Evolutionary conservation across 2,329 filamentous ascomycete genomes (phyloP), one percentile per base, ranked within the genome.

Genomic region (Blastomyces silverae): DNA sequence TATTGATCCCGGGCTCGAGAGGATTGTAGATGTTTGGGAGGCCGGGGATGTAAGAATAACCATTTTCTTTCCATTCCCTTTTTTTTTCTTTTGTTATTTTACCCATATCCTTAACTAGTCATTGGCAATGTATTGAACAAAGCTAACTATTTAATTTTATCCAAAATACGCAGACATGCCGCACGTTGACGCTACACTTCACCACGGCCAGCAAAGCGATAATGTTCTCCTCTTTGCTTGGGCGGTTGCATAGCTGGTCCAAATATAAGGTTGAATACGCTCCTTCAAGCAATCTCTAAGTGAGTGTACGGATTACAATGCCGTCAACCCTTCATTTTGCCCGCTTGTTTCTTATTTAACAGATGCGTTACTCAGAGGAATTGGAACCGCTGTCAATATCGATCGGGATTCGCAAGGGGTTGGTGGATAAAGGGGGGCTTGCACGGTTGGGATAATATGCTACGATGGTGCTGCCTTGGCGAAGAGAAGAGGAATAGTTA

Each of bases 161-260:
- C 20, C 48, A 22, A 48, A 10, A 57, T 66, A 17, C 20, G 31
- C 53, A 63, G 64, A 62, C 20, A 44, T 50, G 48, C 42, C 75
- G 76, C 52, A 77, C 73, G 42, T 76, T 81, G n/a, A 73, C 77
- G 39, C 82, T 82, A 69, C 79, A 80, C 10, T 83, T 83, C 70
- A 76, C 73, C 55, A 79, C 75, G 66, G 79, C 83, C 64, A 73
- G 75, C 31, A 72, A 82, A 63, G 80, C 81, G 0, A 74, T 80
- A 20, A 73, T 72, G 25, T 83, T 83, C 74, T 78, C 20, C 8
- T 58, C 56, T 4, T n/a, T 58, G 13, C 56, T 42, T 22, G n/a
- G 56, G 4, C 56, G 56, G 34, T 39, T 58, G 56, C 31, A 42
- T 15, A 25, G 34, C 37, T 58, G 34, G 56, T 42, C 56, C 6